These are phyloP conservation scores for Acanthamoeba culbertsoni DNA, from an alignment of 208 protist species.

Conservation along the genomic window DNA sequence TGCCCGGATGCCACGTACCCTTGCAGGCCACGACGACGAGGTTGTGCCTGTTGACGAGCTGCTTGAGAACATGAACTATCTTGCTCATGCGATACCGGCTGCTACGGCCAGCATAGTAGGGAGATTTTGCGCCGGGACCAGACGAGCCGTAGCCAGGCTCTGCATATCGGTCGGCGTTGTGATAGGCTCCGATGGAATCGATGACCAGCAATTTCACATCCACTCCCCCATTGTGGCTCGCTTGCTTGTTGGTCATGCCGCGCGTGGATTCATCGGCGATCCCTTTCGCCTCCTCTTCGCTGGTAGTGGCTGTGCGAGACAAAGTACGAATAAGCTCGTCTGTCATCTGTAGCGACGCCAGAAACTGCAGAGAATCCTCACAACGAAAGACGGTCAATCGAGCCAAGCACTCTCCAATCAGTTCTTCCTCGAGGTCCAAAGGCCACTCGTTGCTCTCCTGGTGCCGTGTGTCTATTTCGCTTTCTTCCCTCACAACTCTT, in stretches of 20 bases:
- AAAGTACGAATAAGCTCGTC: neutral
- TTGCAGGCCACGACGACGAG: neutral
- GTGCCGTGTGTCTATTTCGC: neutral
- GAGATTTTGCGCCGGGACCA: neutral
- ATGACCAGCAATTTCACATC: slow-evolving; percentile 9
- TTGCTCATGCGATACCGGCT: neutral
- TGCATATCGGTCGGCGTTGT: neutral
- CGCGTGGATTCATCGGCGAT: neutral
- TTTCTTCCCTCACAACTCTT: neutral
- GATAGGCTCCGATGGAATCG: neutral
- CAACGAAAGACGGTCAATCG: neutral
- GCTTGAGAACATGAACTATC: neutral
- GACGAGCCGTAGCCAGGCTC: neutral
- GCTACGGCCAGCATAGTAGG: neutral
- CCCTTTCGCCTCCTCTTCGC: neutral
- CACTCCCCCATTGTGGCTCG: neutral
- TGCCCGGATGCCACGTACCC: neutral
- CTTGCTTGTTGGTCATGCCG: neutral
- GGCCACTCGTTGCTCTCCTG: neutral
- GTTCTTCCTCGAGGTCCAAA: neutral
- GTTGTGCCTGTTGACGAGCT: slow-evolving; percentile 26
- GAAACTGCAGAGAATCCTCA: slow-evolving; percentile 15
- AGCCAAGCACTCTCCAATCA: neutral
- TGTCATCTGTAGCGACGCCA: neutral
- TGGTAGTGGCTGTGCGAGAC: neutral